These are phyloP conservation scores for Lactifluus rugatus DNA, from an alignment of 768 basidiomycete genomes.

Conservation along the genomic window DNA sequence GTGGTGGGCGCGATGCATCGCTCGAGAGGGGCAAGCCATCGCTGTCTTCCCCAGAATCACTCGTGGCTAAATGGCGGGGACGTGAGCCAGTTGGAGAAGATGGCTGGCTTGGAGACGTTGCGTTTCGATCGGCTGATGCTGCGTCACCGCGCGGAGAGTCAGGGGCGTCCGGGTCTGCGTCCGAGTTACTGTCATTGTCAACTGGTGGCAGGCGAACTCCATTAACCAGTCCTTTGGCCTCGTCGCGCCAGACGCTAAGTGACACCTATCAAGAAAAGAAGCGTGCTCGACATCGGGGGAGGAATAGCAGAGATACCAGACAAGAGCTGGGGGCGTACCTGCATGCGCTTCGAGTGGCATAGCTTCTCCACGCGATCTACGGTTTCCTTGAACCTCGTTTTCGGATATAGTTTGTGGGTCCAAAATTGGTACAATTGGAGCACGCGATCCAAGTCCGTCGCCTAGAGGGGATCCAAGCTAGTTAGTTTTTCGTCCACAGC, in stretches of 20 bases:
- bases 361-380: slow-evolving; percentile 79
- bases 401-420: slow-evolving; percentile 90
- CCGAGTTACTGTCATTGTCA: slow-evolving; percentile 35
- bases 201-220: slow-evolving; percentile 22
- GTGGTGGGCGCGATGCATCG: slow-evolving; percentile 12
- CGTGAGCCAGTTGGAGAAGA: slow-evolving; percentile 5
- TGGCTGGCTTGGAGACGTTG: slow-evolving; percentile 1
- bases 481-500: background rate
- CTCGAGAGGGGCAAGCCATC: background rate
- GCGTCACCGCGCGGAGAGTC: slow-evolving; percentile 36
- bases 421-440: slow-evolving; percentile 88
- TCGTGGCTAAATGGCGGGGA: background rate
- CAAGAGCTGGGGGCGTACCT: slow-evolving; percentile 40
- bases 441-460: slow-evolving; percentile 69
- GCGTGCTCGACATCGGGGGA: background rate
- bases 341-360: slow-evolving; percentile 78
- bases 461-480: slow-evolving; percentile 33
- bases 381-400: slow-evolving; percentile 79
- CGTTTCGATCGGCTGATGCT: slow-evolving; percentile 19
- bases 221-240: slow-evolving; percentile 39
- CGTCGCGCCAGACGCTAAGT: slow-evolving; percentile 70
- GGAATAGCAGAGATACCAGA: background rate
- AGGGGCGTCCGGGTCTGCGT: slow-evolving; percentile 39
- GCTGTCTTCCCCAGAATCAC: slow-evolving; percentile 10
- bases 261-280: slow-evolving; percentile 38